Evolutionary conservation across 345 rosid species (phyloP), one percentile per base, ranked within the genome.

Genomic region (Populus pruinosa): DNA sequence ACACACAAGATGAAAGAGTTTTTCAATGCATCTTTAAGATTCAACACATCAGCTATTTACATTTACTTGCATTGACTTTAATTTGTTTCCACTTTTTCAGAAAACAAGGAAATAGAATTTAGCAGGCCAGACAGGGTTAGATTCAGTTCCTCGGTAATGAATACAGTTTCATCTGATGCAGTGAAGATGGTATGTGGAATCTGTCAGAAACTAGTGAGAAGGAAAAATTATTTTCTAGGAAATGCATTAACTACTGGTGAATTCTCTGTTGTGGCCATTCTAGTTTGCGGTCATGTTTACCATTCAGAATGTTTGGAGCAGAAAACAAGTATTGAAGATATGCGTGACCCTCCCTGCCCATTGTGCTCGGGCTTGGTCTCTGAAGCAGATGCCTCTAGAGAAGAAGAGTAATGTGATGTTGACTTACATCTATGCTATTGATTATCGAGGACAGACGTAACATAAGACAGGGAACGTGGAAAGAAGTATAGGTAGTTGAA

Each of bases 291-390:
- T 27, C 92, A 91, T 80, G 82, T 82, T 62, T 91, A 87, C 77
- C 94, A 91, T 77, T 90, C 89, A 6, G 91, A 88, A 39, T 91
- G 94, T 77, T 75, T 89, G 82, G 92, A 91, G 79, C 82, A 81
- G 74, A 87, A 77, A 80, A 87, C 94, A 25, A 43, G 83, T 5
- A 6, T 59, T 11, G 88, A 87, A 74, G 85, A 88, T 38, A 83
- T 71, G 71, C 66, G 72, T 0, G 94, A 91, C 50, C 94, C 94
- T 1, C 84, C 84, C 2, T 91, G 94, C 23, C 90, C 86, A 0
- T 35, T 84, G 56, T 91, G 94, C 80, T 67, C 8, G 23, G 82
- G 88, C 73, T 70, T 63, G n/a, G 27, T 44, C 41, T 53, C 74
- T 23, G 76, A 81, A 67, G 72, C 17, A 49, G 80, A 79, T 77